Evolutionary conservation across 768 basidiomycete species (phyloP), one percentile per base, ranked within the genome.

Genomic region (Trichaptum fuscoviolaceum): DNA sequence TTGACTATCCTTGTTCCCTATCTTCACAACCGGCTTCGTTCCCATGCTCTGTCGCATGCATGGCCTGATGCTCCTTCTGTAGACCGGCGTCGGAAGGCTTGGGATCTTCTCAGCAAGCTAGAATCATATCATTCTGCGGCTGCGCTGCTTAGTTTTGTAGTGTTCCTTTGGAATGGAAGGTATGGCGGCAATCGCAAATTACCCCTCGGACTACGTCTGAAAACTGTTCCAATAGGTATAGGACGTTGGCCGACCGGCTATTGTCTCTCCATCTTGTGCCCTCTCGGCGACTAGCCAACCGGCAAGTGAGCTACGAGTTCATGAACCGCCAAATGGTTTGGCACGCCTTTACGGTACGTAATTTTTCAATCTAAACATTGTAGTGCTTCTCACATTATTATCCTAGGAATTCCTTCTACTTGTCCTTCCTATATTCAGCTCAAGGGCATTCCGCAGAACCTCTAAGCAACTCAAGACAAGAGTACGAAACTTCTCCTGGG

Each of bases 321-420:
- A 96, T 99, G 93, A 98, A 99, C 72, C 91, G 97, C 70, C 96
- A 99, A 76, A 92, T 99, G 85, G 97, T 99, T 65, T 99, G 97
- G 97, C 93, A 96, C 74, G 93, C 95, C 0, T 96, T 99, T 76
- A 99, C 97, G 7, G 96, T 96, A 73, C 65, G 92, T 78, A 20
- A 26, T 25, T 36, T 24, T 35, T 35, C 2, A 9, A 35, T 25
- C 17, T 62, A 23, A 20, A 63, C 65, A 58, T 67, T 68, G 60
- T 2, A 30, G 57, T 64, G 68, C 7, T 7, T 58, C 5, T 58
- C 34, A 34, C 34, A 24, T 27, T 24, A 34, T 20, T 23, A 59
- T 35, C 57, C 30, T 69, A 99, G 96, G 96, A 99, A 85, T 98
- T 99, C 77, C 82, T 99, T 17, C 81, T 98, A 36, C 98, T 98